These are phyloP conservation scores for Colletotrichum agaves DNA, from an alignment of 2,329 filamentous ascomycete genomes.

Conservation along the genomic window DNA sequence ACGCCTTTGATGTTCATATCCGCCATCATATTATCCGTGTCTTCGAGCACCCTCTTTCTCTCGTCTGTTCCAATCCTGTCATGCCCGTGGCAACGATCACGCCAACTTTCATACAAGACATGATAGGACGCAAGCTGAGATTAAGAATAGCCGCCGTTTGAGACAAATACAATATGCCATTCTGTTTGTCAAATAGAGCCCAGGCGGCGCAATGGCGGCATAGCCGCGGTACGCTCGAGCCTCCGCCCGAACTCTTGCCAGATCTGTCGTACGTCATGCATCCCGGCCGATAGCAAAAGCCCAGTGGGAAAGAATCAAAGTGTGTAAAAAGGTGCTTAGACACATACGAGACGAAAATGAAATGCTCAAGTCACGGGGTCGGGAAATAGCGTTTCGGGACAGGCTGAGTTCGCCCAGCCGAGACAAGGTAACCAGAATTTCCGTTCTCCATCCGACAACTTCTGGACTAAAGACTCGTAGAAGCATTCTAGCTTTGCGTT, in stretches of 20 bases:
- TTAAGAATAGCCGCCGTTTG: neutral
- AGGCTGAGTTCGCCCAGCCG: slow-evolving; percentile 12
- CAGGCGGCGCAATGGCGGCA: neutral
- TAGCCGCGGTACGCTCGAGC: slow-evolving; percentile 11
- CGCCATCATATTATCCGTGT: slow-evolving; percentile 1
- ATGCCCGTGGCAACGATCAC: slow-evolving; percentile 14
- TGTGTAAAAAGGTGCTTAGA: neutral
- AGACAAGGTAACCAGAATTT: slow-evolving; percentile 20
- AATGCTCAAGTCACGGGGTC: neutral
- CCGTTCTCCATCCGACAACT: slow-evolving; percentile 20
- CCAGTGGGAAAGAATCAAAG: neutral
- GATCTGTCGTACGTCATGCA: slow-evolving; percentile 19
- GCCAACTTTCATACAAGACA: slow-evolving; percentile 8
- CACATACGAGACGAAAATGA: neutral
- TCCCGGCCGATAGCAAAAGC: neutral
- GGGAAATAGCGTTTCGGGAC: slow-evolving; percentile 17
- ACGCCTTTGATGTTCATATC: slow-evolving; percentile 18
- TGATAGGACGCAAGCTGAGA: neutral
- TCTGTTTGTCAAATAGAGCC: neutral
- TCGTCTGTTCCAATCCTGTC: slow-evolving; percentile 3
- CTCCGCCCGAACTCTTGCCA: slow-evolving; percentile 19
- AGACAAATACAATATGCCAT: neutral
- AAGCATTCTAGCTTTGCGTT: neutral
- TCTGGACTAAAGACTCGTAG: neutral
- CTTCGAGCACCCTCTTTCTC: neutral